A percentile compares a stretch with the other conserved stretches of the same genome.
phyloP scores from a whole-genome alignment of 177 flowering plant genomes.

The Tripterygium wilfordii region DNA sequence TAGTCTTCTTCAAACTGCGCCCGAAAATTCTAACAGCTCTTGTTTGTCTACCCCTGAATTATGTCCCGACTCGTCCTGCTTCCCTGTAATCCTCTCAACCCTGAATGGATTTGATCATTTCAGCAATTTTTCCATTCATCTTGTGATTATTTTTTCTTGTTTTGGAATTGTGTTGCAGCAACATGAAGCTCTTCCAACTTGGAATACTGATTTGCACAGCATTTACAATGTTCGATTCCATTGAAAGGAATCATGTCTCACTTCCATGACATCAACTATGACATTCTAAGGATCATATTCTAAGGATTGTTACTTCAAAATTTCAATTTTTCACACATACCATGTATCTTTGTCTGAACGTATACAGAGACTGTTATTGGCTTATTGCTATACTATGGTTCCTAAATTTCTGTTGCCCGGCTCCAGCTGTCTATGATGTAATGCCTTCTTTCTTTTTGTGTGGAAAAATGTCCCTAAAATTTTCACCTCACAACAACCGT shows the following conservation, averaged over 20 bases:
- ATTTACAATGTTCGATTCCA: conserved; percentile 16
- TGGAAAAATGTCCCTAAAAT: too few species aligned
- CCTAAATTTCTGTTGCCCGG: too few species aligned
- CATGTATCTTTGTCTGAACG: too few species aligned
- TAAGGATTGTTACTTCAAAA: too few species aligned
- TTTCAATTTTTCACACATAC: too few species aligned
- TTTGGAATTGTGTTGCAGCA: conserved; percentile 17
- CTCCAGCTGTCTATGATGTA: too few species aligned
- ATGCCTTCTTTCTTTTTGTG: too few species aligned
- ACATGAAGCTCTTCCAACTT: conserved; percentile 16
- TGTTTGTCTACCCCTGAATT: conserved; percentile 11
- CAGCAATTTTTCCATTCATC: neutral
- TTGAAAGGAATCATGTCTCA: neutral
- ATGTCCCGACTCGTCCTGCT: conserved; percentile 12
- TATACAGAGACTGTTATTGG: too few species aligned
- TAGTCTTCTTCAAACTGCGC: conserved; percentile 9
- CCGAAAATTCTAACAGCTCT: conserved; percentile 8
- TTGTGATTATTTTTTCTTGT: neutral
- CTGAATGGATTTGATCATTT: neutral
- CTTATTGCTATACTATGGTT: too few species aligned
- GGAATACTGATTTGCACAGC: conserved; percentile 13
- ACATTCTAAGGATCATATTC: too few species aligned
- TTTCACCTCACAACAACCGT: too few species aligned
- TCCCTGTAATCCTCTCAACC: conserved; percentile 13
- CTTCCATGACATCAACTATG: neutral